These are phyloP conservation scores for Spathaspora hagerdaliae DNA, from an alignment of 805 yeast species.

Conservation along the genomic window DNA sequence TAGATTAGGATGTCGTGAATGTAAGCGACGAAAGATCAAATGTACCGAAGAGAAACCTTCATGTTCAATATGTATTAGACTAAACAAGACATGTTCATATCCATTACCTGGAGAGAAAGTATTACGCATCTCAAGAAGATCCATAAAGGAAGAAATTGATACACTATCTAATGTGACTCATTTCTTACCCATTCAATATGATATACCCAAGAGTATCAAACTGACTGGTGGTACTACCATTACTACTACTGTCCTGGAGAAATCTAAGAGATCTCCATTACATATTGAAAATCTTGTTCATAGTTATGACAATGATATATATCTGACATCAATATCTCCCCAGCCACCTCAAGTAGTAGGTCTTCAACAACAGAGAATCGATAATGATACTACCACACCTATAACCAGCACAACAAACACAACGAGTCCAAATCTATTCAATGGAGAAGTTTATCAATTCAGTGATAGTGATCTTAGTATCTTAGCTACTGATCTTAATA, in stretches of 20 bases:
- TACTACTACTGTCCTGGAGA: too few relatives aligned
- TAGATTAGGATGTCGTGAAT: slow-evolving; percentile 38
- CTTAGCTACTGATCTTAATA: slow-evolving; percentile 36
- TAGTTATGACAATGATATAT: too few relatives aligned
- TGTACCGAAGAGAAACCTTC: slow-evolving; percentile 37
- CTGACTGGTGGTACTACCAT: neutral
- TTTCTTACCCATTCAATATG: neutral
- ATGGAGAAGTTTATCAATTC: slow-evolving; percentile 4
- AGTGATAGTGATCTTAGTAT: slow-evolving; percentile 30
- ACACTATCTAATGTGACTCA: neutral
- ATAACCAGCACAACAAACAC: neutral
- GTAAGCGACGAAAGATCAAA: slow-evolving; percentile 40
- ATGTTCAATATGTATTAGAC: slow-evolving; percentile 36
- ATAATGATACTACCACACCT: neutral
- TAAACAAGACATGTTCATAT: slow-evolving; percentile 31
- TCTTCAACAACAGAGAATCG: neutral
- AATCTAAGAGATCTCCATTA: too few relatives aligned
- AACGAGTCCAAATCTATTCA: neutral
- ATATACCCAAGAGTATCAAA: neutral
- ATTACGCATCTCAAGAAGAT: slow-evolving; percentile 21
- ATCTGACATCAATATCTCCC: too few relatives aligned
- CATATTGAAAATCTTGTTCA: too few relatives aligned
- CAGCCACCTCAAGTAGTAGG: too few relatives aligned
- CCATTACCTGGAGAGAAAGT: slow-evolving; percentile 35
- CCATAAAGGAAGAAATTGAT: slow-evolving; percentile 1